phyloP scores from a whole-genome alignment of 306 rosid genomes.

The Quillaja saponaria region DNA sequence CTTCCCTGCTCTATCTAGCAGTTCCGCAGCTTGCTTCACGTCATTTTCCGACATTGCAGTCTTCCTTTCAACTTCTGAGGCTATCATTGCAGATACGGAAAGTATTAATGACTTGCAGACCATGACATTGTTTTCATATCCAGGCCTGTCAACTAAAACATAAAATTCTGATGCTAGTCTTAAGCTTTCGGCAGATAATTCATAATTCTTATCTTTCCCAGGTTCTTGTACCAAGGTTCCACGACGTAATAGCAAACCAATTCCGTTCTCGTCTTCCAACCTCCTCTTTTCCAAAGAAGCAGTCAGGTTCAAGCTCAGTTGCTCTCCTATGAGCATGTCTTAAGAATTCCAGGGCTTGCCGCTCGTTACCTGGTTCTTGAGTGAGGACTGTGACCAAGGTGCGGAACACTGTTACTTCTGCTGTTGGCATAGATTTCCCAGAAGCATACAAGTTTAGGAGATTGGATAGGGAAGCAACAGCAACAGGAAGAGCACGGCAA shows the following conservation, averaged over 20 bases:
- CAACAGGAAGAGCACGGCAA: constrained; percentile 75
- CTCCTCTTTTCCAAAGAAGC: constrained; percentile 86
- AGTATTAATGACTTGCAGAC: constrained; percentile 68
- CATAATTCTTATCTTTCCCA: constrained; percentile 65
- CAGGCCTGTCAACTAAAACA: constrained; percentile 49
- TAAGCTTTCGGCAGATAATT: constrained; percentile 68
- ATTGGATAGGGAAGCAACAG: constrained; percentile 68
- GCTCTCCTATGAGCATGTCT: constrained; percentile 59
- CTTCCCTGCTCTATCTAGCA: constrained; percentile 87
- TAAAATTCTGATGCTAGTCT: constrained; percentile 73
- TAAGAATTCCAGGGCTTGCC: constrained; percentile 58
- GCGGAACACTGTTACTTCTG: constrained; percentile 79
- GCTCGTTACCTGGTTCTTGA: constrained; percentile 70
- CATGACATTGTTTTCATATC: constrained; percentile 52
- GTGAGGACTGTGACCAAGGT: constrained; percentile 74
- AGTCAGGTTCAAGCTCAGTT: constrained; percentile 59
- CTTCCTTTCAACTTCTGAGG: constrained; percentile 66
- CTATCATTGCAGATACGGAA: constrained; percentile 69
- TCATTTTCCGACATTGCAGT: constrained; percentile 60
- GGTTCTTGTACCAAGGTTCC: constrained; percentile 82
- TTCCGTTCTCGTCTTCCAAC: constrained; percentile 82
- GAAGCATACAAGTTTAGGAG: constrained; percentile 64
- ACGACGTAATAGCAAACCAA: constrained; percentile 86
- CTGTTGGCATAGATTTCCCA: constrained; percentile 74
- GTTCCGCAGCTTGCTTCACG: constrained; percentile 63